A percentile compares a stretch with the other conserved stretches of the same genome.
Evolutionary conservation across 2,329 filamentous ascomycete species (phyloP).

Genomic region (Microdochium paspali): DNA sequence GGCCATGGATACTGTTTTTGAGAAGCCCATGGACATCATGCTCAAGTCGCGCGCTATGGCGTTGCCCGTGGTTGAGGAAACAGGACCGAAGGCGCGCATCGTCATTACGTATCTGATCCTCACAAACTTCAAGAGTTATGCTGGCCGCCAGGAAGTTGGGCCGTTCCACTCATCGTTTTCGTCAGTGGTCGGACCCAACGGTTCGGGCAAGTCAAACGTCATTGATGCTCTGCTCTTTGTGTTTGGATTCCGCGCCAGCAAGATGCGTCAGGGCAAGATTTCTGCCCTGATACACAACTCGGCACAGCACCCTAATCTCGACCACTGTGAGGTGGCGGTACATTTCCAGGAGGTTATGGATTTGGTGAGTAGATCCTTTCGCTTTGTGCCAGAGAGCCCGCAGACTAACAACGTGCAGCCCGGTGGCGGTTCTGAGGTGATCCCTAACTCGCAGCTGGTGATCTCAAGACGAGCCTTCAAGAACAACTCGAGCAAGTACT

Average conservation of each 20-base stretch:
- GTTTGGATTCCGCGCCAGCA: slow-evolving; percentile 98
- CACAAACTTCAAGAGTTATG: slow-evolving; percentile 98
- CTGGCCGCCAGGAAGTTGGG: slow-evolving; percentile 86
- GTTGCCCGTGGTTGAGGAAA: slow-evolving; percentile 61
- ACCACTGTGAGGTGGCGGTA: slow-evolving; percentile 90
- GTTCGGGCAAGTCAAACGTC: slow-evolving; percentile 97
- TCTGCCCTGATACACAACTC: slow-evolving; percentile 98
- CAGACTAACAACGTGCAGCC: slow-evolving; percentile 36
- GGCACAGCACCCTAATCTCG: slow-evolving; percentile 72
- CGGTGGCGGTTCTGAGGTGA: slow-evolving; percentile 62
- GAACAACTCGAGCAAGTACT: slow-evolving; percentile 98
- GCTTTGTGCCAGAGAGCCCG: too few relatives aligned
- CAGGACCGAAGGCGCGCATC: slow-evolving; percentile 71
- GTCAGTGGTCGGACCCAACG: slow-evolving; percentile 94
- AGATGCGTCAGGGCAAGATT: slow-evolving; percentile 98
- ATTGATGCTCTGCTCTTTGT: slow-evolving; percentile 97
- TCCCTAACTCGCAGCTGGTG: slow-evolving; percentile 76
- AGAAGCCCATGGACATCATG: slow-evolving; percentile 90
- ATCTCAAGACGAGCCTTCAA: slow-evolving; percentile 92
- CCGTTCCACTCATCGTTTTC: slow-evolving; percentile 97
- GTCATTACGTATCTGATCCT: slow-evolving; percentile 89
- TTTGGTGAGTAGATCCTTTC: slow-evolving; percentile 35
- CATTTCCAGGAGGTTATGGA: slow-evolving; percentile 96
- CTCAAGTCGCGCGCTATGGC: slow-evolving; percentile 71
- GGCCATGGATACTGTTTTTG: slow-evolving; percentile 66